Percentiles rank a stretch among this genome's conserved stretches.
Evolutionary conservation across 2,329 filamentous ascomycete genomes (phyloP).

Genomic region (Bipolaris oryzae): DNA sequence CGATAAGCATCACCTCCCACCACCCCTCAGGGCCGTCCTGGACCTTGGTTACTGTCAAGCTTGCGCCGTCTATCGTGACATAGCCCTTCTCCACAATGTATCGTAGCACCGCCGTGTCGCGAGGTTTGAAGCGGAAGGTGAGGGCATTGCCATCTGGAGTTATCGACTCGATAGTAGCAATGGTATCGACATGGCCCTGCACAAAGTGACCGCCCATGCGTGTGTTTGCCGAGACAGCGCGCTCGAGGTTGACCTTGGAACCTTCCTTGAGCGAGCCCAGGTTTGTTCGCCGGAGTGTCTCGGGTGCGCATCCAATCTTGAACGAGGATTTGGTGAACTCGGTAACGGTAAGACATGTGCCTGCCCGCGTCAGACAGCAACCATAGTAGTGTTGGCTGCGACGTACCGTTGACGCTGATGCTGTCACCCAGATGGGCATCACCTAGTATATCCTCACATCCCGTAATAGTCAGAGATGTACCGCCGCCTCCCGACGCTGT

Average conservation of each 20-base stretch:
- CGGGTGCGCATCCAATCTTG: conserved; percentile 91
- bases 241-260: conserved; percentile 86
- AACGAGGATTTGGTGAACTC: conserved; percentile 68
- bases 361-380: conserved; percentile 39
- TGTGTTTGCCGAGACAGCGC: conserved; percentile 86
- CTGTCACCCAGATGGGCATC: conserved; percentile 90
- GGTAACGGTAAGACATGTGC: conserved; percentile 92
- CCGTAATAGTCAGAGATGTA: conserved; percentile 85
- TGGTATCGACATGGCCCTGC: conserved; percentile 94
- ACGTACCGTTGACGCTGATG: conserved; percentile 84
- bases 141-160: conserved; percentile 87
- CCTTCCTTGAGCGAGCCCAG: conserved; percentile 73
- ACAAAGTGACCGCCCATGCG: conserved; percentile 99
- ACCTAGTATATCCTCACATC: conserved; percentile 74
- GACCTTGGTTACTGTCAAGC: conserved; percentile 87
- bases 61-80: conserved; percentile 91
- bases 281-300: conserved; percentile 94
- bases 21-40: conserved; percentile 80
- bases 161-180: conserved; percentile 74
- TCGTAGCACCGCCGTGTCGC: conserved; percentile 70
- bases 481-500: conserved; percentile 74
- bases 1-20: conserved; percentile 96
- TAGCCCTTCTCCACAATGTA: conserved; percentile 98
- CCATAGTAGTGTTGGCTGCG: not conserved
- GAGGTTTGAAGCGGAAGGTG: conserved; percentile 81